These are phyloP conservation scores for Fagus crenata DNA, from an alignment of 306 rosid species.

Conservation along the genomic window DNA sequence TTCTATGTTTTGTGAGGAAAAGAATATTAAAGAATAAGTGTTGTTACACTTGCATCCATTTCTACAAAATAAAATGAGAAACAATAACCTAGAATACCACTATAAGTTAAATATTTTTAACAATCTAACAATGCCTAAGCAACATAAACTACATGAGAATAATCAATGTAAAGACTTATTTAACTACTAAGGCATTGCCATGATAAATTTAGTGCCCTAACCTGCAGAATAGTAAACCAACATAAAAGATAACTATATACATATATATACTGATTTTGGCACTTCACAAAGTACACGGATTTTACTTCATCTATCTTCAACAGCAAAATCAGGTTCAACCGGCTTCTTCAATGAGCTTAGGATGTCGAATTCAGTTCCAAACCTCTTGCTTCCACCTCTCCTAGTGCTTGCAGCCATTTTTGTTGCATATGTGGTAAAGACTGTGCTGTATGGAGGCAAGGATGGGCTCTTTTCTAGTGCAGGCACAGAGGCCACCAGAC, in stretches of 20 bases:
- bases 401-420: constrained; percentile 36
- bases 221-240: background rate
- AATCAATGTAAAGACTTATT: background rate
- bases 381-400: constrained; percentile 45
- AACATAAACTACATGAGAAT: background rate
- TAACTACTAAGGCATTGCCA: background rate
- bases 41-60: background rate
- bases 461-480: constrained; percentile 45
- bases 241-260: background rate
- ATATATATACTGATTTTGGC: background rate
- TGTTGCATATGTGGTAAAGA: constrained; percentile 19
- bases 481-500: constrained; percentile 2
- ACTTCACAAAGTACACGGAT: background rate
- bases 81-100: background rate
- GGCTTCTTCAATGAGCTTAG: constrained; percentile 51
- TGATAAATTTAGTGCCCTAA: background rate
- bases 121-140: background rate
- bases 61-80: background rate
- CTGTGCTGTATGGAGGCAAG: constrained; percentile 15
- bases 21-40: background rate
- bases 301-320: constrained; percentile 23
- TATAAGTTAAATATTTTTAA: background rate
- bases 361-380: constrained; percentile 41
- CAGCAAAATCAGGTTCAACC: constrained; percentile 50
- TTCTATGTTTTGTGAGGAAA: background rate